Percentiles rank a stretch among this genome's conserved stretches.
Evolutionary conservation across 805 yeast genomes (phyloP).

Genomic region (Wickerhamomyces alni): DNA sequence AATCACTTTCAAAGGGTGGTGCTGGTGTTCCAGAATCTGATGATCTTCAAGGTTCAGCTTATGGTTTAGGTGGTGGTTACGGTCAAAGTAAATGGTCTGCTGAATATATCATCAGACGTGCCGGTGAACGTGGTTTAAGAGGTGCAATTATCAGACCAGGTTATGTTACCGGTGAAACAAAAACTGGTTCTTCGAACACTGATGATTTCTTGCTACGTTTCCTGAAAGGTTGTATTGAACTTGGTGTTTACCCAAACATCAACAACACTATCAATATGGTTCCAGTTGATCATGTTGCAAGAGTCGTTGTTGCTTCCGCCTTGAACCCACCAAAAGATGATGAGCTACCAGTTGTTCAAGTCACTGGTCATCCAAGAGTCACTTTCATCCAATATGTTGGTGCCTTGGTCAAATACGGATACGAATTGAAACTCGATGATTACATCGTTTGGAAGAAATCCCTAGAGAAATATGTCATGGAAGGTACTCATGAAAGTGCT

Average conservation of each 20-base stretch:
- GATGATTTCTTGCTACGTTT: constrained; percentile 94
- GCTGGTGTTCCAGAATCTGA: constrained; percentile 80
- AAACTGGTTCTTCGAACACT: constrained; percentile 86
- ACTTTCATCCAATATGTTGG: constrained; percentile 70
- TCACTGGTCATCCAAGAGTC: constrained; percentile 95
- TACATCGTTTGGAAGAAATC: constrained; percentile 76
- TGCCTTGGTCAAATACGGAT: constrained; percentile 65
- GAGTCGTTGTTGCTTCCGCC: constrained; percentile 79
- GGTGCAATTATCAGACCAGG: constrained; percentile 96
- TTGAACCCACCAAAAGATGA: constrained; percentile 59
- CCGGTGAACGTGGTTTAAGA: constrained; percentile 80
- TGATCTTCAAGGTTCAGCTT: constrained; percentile 72
- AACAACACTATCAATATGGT: constrained; percentile 89
- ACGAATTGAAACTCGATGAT: constrained; percentile 51
- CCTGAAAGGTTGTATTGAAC: constrained; percentile 89
- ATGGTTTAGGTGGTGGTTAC: constrained; percentile 85
- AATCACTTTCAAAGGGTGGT: constrained; percentile 54
- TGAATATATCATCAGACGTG: constrained; percentile 79
- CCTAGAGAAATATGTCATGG: constrained; percentile 73
- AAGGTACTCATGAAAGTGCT: constrained; percentile 73
- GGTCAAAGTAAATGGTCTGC: constrained; percentile 99
- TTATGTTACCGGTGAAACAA: constrained; percentile 82
- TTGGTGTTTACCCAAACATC: constrained; percentile 83
- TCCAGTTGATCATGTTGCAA: constrained; percentile 97
- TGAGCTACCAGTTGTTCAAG: constrained; percentile 75